These are phyloP conservation scores for Aspergillus proliferans DNA, from an alignment of 2,329 filamentous ascomycete species.

Conservation along the genomic window DNA sequence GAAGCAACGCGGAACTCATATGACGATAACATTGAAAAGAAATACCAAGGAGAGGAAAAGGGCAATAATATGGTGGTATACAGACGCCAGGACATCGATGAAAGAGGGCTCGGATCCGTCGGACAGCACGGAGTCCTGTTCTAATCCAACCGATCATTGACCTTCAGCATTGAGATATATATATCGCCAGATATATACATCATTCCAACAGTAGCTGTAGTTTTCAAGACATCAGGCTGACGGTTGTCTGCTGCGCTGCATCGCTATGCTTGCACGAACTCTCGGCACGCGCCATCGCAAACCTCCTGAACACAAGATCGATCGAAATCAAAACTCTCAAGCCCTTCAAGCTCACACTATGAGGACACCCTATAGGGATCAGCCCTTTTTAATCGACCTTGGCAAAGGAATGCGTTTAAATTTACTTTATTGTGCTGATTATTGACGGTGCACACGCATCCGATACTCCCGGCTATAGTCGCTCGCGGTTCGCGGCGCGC, in stretches of 20 bases:
- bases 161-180: no score
- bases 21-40: no score
- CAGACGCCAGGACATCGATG: no score
- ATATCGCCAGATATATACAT: no score
- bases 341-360: not conserved
- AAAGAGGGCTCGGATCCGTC: no score
- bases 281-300: not conserved
- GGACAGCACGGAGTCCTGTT: no score
- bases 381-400: not conserved
- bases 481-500: no score
- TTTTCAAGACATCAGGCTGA: not conserved
- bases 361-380: not conserved
- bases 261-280: not conserved
- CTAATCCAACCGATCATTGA: no score
- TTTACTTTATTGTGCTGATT: not conserved
- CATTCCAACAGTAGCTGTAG: no score
- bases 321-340: not conserved
- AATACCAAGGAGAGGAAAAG: no score
- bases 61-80: no score
- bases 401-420: not conserved
- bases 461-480: not conserved
- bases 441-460: not conserved
- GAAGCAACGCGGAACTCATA: no score
- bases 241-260: not conserved
- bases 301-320: not conserved